These are phyloP conservation scores for Clavispora phyllophila DNA, from an alignment of 805 yeast genomes.

Conservation along the genomic window DNA sequence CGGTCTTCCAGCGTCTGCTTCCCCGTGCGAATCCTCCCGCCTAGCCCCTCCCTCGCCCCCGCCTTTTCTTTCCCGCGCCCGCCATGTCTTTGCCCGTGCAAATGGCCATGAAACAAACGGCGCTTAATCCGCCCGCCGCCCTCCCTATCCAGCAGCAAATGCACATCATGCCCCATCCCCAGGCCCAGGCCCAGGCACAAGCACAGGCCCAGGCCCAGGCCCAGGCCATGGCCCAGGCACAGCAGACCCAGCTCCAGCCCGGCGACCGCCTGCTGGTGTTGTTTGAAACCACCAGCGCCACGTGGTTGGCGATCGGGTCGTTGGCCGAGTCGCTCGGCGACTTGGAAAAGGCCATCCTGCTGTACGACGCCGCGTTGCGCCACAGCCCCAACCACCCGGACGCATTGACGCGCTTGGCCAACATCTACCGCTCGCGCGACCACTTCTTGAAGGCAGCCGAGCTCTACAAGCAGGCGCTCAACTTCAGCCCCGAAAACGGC, in stretches of 20 bases:
- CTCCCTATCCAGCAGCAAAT: constrained; percentile 15
- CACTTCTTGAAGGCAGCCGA: constrained; percentile 94
- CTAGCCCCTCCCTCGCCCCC: background rate
- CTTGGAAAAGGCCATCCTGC: constrained; percentile 80
- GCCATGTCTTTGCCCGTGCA: constrained; percentile 17
- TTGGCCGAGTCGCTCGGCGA: constrained; percentile 88
- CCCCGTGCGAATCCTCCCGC: background rate
- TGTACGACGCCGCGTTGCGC: constrained; percentile 82
- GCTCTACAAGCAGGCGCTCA: constrained; percentile 80
- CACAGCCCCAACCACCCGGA: constrained; percentile 83
- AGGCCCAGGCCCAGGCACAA: constrained; percentile 11
- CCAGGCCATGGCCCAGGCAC: constrained; percentile 5
- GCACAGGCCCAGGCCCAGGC: constrained; percentile 11
- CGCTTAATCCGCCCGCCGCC: constrained; percentile 9
- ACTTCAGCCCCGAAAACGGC: constrained; percentile 80
- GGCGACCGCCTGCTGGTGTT: constrained; percentile 13
- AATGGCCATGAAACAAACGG: constrained; percentile 16
- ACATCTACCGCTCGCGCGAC: constrained; percentile 81
- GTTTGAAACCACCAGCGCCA: constrained; percentile 60
- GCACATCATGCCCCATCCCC: constrained; percentile 17
- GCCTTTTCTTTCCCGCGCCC: no score
- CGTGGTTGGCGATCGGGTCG: constrained; percentile 87
- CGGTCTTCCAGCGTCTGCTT: background rate
- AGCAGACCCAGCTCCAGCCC: constrained; percentile 3
- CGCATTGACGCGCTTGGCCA: constrained; percentile 81